These are phyloP conservation scores for Grosmannia clavigera DNA, from an alignment of 2,329 filamentous ascomycete species.

Conservation along the genomic window DNA sequence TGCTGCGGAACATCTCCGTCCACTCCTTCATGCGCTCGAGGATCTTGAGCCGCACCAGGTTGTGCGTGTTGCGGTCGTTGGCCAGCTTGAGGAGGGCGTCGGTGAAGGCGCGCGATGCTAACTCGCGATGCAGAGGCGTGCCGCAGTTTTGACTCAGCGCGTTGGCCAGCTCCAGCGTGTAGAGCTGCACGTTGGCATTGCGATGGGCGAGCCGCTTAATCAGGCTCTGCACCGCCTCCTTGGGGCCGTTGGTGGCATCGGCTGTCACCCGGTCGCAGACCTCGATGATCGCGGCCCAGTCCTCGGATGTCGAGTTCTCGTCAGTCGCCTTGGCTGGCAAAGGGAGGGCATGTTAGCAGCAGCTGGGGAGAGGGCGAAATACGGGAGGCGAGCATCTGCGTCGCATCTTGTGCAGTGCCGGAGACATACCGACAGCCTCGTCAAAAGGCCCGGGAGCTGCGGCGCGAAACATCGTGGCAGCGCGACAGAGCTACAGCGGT, in stretches of 20 bases:
- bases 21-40: constrained; percentile 93
- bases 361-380: background rate
- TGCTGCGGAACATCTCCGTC: constrained; percentile 84
- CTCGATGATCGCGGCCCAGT: constrained; percentile 54
- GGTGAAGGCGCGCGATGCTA: constrained; percentile 85
- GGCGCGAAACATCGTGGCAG: constrained; percentile 40
- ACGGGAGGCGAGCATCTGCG: background rate
- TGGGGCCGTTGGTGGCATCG: constrained; percentile 46
- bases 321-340: constrained; percentile 66
- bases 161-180: constrained; percentile 88
- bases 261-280: constrained; percentile 47
- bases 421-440: constrained; percentile 42
- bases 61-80: constrained; percentile 88
- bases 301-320: constrained; percentile 85
- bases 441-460: constrained; percentile 46
- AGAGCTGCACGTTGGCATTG: constrained; percentile 92
- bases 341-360: constrained; percentile 3
- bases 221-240: constrained; percentile 78
- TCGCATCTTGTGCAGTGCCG: background rate
- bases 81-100: constrained; percentile 85
- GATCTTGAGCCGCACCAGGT: constrained; percentile 94
- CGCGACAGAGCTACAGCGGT: too few species aligned
- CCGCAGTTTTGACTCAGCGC: constrained; percentile 88
- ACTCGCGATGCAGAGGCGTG: constrained; percentile 72
- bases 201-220: constrained; percentile 87